A percentile compares a stretch with the other conserved stretches of the same genome.
Evolutionary conservation across 2,329 filamentous ascomycete species (phyloP).

Genomic region (Aspergillus proliferans): DNA sequence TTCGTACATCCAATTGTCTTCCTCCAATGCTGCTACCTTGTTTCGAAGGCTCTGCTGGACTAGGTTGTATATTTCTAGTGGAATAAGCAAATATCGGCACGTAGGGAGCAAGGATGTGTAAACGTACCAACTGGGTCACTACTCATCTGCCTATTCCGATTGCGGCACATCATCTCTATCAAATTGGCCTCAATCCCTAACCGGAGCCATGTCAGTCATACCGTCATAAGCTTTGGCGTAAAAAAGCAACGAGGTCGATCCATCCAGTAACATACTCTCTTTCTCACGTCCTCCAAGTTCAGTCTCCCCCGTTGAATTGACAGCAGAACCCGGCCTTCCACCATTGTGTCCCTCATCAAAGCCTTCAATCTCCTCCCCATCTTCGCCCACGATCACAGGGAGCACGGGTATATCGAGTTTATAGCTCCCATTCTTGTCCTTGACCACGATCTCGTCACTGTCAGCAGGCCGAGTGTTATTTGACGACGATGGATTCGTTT

Average conservation of each 20-base stretch:
- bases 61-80: slow-evolving; percentile 60
- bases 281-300: slow-evolving; percentile 30
- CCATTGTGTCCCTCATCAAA: slow-evolving; percentile 47
- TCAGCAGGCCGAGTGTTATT: slow-evolving; percentile 18
- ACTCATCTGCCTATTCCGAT: slow-evolving; percentile 48
- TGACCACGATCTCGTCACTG: slow-evolving; percentile 44
- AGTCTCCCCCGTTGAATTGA: slow-evolving; percentile 43
- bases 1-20: slow-evolving; percentile 91
- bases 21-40: slow-evolving; percentile 66
- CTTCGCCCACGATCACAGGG: slow-evolving; percentile 30
- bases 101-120: not conserved
- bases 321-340: slow-evolving; percentile 52
- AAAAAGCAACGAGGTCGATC: too few relatives aligned
- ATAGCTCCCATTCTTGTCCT: slow-evolving; percentile 45
- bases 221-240: not conserved
- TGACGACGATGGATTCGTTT: slow-evolving; percentile 14
- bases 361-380: slow-evolving; percentile 38
- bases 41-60: slow-evolving; percentile 64
- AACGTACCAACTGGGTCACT: slow-evolving; percentile 58
- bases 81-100: not conserved
- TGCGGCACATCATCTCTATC: slow-evolving; percentile 37
- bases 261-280: slow-evolving; percentile 30
- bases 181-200: slow-evolving; percentile 43
- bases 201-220: not conserved
- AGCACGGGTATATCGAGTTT: slow-evolving; percentile 41